A percentile compares a stretch with the other conserved stretches of the same genome.
Conservation (phyloP, 1,284 basidiomycete genomes). For the Trichosporon faecale region DNA sequence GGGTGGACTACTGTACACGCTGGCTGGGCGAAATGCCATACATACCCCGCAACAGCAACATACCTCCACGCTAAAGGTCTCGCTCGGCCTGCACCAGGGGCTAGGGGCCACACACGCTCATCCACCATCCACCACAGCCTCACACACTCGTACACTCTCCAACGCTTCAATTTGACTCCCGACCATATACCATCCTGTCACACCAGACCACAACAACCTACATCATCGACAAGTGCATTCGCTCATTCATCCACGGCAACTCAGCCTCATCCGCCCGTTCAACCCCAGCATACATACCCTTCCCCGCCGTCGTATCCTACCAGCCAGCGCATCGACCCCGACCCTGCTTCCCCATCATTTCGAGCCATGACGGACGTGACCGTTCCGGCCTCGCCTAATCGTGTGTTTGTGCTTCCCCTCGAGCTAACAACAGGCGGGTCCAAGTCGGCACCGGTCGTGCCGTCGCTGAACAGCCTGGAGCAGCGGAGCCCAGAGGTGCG, state of each 20-base stretch:
- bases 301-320: neutral
- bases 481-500: neutral
- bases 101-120: neutral
- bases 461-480: neutral
- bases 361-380: conserved; percentile 7
- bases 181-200: conserved; percentile 5
- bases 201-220: neutral
- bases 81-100: neutral
- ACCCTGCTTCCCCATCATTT: neutral
- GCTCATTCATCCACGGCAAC: neutral
- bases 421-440: conserved; percentile 4
- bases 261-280: neutral
- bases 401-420: neutral
- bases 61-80: neutral
- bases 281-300: neutral
- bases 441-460: neutral
- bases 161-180: conserved; percentile 5
- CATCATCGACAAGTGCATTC: neutral
- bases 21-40: neutral
- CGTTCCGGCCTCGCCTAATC: conserved; percentile 3
- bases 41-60: neutral
- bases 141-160: neutral
- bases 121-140: neutral
- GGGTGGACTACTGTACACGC: neutral
- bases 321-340: neutral